phyloP scores from a whole-genome alignment of 345 rosid species.

The Carallia brachiata region DNA sequence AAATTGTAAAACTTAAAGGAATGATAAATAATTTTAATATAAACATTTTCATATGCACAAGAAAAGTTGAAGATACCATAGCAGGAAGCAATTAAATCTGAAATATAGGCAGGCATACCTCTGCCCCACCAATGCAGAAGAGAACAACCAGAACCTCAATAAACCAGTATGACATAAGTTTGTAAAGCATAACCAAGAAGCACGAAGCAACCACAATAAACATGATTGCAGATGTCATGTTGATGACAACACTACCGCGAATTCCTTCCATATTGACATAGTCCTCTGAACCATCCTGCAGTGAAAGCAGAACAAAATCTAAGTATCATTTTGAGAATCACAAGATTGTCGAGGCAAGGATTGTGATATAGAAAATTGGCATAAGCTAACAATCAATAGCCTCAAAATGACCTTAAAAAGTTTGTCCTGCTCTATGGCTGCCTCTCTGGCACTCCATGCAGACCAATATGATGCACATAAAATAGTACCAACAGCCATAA shows the following conservation, averaged over 20 bases:
- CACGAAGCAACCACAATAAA: constrained; percentile 94
- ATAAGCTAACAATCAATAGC: neutral
- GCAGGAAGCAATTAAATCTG: neutral
- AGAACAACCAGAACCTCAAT: constrained; percentile 85
- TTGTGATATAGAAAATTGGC: neutral
- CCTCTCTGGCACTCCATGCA: constrained; percentile 88
- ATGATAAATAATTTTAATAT: no score
- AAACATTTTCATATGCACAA: no score
- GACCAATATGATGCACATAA: constrained; percentile 95
- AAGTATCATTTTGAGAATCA: neutral
- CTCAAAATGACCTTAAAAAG: constrained; percentile 62
- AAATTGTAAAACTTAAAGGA: no score
- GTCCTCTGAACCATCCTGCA: constrained; percentile 83
- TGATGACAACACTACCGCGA: constrained; percentile 68
- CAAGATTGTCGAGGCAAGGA: constrained; percentile 6
- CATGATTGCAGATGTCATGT: constrained; percentile 63
- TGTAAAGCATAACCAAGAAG: constrained; percentile 96
- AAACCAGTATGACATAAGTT: constrained; percentile 93
- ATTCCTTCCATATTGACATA: constrained; percentile 37
- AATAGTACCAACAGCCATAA: constrained; percentile 95
- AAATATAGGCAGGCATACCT: constrained; percentile 48
- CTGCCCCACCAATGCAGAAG: constrained; percentile 94
- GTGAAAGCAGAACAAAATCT: constrained; percentile 26
- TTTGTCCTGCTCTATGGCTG: constrained; percentile 85
- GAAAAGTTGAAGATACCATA: neutral